phyloP scores from a whole-genome alignment of 1,139 yeast genomes.

The Pneumocystis wakefieldiae region DNA sequence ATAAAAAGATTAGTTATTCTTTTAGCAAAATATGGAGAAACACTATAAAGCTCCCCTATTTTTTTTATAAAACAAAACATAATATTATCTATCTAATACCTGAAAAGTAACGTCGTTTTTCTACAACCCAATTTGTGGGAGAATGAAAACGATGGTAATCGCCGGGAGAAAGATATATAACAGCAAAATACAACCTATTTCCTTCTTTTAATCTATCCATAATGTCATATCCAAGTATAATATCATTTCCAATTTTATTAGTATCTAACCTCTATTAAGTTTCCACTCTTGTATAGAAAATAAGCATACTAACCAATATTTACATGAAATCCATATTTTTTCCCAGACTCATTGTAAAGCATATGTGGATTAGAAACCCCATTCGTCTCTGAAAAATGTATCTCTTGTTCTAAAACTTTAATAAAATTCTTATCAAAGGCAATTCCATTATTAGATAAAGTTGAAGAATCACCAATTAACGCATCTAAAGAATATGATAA shows the following conservation, averaged over 20 bases:
- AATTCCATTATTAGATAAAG: conserved; percentile 14
- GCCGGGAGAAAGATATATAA: conserved; percentile 92
- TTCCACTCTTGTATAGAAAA: not conserved
- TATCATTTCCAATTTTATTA: conserved; percentile 9
- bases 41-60: conserved; percentile 59
- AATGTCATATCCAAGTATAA: conserved; percentile 8
- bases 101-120: conserved; percentile 82
- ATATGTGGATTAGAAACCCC: conserved; percentile 62
- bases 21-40: conserved; percentile 89
- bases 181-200: conserved; percentile 69
- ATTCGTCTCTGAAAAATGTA: conserved; percentile 63
- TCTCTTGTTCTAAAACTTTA: conserved; percentile 15
- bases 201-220: conserved; percentile 19
- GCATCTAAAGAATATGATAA: conserved; percentile 85
- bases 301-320: not conserved
- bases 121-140: conserved; percentile 92
- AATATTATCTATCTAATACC: conserved; percentile 29
- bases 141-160: conserved; percentile 97
- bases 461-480: conserved; percentile 48
- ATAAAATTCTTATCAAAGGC: conserved; percentile 12
- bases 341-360: conserved; percentile 38
- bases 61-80: not conserved
- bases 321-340: conserved; percentile 10
- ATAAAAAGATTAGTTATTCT: conserved; percentile 77
- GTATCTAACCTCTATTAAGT: conserved; percentile 12